Evolutionary conservation across 306 rosid species (phyloP), one percentile per base, ranked within the genome.

Genomic region (Rosa multiflora): DNA sequence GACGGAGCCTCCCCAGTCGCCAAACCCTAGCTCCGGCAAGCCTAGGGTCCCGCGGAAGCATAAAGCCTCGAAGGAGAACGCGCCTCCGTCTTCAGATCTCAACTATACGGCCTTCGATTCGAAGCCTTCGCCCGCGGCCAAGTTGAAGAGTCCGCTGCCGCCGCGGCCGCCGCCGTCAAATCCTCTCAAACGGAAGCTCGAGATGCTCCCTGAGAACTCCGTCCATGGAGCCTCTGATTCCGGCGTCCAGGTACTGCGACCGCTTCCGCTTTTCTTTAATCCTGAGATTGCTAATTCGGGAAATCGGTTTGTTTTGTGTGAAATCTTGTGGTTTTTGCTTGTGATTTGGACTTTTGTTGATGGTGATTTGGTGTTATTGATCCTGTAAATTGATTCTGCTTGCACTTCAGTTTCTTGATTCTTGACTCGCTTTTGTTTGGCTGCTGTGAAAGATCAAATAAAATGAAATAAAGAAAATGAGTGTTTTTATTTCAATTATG

Each of bases 131-230:
- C 91, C 90, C 0, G 77, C 86, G 1, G 89, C 83, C 68, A 96
- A 90, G 87, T 56, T 83, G 82, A 93, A 90, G 89, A 87, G 87
- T 43, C 96, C 92, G 21, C 74, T 96, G 51, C 99, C 99, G 0
- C 99, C 99, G 0, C 86, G 96, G 18, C 99, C 98, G 1, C 98
- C 97, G 2, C 76, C 97, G 58, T 87, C 91, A 13, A 96, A 93
- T 52, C 98, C 99, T 59, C 98, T 93, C 76, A 96, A 93, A 84
- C 89, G 99, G 80, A 96, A 96, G 91, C 98, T 96, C 63, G 97
- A 91, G 51, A 26, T 85, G 5, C 75, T 84, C 39, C 59, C 82
- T 10, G 96, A 96, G 37, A 87, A 81, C 84, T 82, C 87, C 0
- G 83, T 76, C 61, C 72, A 86, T 0, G 90, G 89, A 18, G 5